Base-by-base conservation (phyloP, 805 yeast species). In the Kregervanrija fluxuum region DNA sequence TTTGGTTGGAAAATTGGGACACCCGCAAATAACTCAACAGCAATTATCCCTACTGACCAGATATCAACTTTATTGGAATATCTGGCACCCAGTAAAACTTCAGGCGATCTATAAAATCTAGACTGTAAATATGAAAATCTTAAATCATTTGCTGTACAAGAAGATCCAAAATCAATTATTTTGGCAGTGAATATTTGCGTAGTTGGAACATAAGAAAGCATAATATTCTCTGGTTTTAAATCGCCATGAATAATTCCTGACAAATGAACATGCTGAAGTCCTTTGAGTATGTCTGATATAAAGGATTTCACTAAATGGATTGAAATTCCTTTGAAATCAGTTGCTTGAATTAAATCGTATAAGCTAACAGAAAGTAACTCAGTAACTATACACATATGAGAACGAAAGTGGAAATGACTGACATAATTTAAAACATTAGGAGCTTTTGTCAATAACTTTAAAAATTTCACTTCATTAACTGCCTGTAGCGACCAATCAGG, bases 41-140 rank as follows among this genome's bases (percentile, higher is more conserved):
- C 78, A 41, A 93, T 87, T 60, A 97, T 85, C 0, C 96, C 99
- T 37, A 90, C 68, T 0, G 98, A 91, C 99, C 99, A 93, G 80
- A 91, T 66, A 53, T 77, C 82, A 33, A 77, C 76, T 51, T 65
- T 70, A n/a, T 61, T 59, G 47, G 67, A 59, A 54, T 83, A 84
- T 32, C 78, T 66, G 10, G 84, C 75, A 1, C 91, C 93, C 3
- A 85, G 44, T 10, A 81, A 64, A 5, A 85, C 82, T 56, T 85
- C 95, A 0, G 95, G 95, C 0, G 93, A 88, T 42, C 95, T 62
- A 56, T 85, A 85, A 53, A 78, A 85, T 40, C 95, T 61, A 1
- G 91, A 84, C 54, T 73, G 75, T 45, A 77, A 66, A 50, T 77
- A 77, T 1, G 80, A 70, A 47, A 65, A 75, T 1, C 73, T 61